phyloP scores from a whole-genome alignment of 2,329 filamentous ascomycete genomes.

The Paraphoma chrysanthemicola region DNA sequence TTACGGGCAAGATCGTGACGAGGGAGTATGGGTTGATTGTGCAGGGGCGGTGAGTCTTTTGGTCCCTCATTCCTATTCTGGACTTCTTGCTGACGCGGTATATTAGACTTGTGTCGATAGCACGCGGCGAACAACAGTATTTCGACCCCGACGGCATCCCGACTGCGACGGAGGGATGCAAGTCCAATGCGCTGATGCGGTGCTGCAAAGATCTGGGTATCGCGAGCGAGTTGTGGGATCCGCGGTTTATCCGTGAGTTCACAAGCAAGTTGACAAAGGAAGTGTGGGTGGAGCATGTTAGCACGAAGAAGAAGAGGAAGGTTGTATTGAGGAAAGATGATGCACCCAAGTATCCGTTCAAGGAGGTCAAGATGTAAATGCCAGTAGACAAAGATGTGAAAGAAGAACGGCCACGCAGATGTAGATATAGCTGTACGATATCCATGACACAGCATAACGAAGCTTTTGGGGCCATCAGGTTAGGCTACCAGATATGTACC shows the following conservation, averaged over 20 bases:
- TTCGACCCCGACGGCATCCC: slow-evolving; percentile 90
- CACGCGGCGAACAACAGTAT: slow-evolving; percentile 93
- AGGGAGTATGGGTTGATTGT: slow-evolving; percentile 92
- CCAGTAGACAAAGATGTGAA: background rate
- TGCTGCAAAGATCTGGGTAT: slow-evolving; percentile 98
- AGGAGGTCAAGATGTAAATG: slow-evolving; percentile 51
- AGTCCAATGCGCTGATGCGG: slow-evolving; percentile 96
- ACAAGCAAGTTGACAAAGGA: slow-evolving; percentile 77
- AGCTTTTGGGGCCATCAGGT: background rate
- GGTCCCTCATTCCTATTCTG: background rate
- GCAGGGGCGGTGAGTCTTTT: slow-evolving; percentile 74
- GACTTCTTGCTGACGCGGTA: background rate
- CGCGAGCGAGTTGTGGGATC: slow-evolving; percentile 96
- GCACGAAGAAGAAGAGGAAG: slow-evolving; percentile 87
- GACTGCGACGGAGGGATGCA: slow-evolving; percentile 94
- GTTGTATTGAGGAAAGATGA: slow-evolving; percentile 88
- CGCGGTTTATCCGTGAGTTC: slow-evolving; percentile 84
- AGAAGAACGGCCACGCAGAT: background rate
- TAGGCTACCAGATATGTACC: slow-evolving; percentile 5
- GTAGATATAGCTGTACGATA: slow-evolving; percentile 1
- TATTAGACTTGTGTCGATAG: slow-evolving; percentile 83
- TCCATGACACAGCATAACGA: background rate
- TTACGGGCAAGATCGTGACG: slow-evolving; percentile 81
- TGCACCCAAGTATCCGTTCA: slow-evolving; percentile 70
- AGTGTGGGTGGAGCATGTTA: slow-evolving; percentile 86